Evolutionary conservation across 2,329 filamentous ascomycete species (phyloP).

Genomic region (Arthrobotrys megalospora): DNA sequence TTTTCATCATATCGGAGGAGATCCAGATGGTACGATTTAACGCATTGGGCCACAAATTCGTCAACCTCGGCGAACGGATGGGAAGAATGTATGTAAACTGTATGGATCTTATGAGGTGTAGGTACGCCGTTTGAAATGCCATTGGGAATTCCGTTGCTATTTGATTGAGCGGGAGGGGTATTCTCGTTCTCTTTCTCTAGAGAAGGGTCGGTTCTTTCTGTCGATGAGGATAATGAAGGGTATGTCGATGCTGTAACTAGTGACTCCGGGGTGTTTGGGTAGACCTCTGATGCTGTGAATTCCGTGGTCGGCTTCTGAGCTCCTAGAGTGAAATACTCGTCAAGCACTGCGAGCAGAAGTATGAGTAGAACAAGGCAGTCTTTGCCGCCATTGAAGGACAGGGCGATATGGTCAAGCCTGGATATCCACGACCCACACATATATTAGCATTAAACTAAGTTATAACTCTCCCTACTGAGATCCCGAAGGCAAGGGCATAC

Average conservation of each 20-base stretch:
- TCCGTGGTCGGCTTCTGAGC: constrained; percentile 67
- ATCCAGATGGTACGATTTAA: constrained; percentile 79
- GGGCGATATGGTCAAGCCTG: constrained; percentile 82
- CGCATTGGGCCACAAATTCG: constrained; percentile 80
- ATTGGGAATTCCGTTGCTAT: constrained; percentile 5
- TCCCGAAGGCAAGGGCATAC: constrained; percentile 68
- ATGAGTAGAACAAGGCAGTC: constrained; percentile 95
- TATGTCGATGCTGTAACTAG: constrained; percentile 34
- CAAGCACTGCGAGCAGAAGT: constrained; percentile 80
- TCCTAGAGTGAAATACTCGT: constrained; percentile 66
- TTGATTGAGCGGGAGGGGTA: constrained; percentile 41
- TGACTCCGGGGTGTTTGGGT: constrained; percentile 40
- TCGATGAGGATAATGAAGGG: constrained; percentile 65
- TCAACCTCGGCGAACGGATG: constrained; percentile 91
- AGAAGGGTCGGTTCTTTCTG: constrained; percentile 61
- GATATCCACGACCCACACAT: constrained; percentile 1
- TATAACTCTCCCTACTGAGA: too few relatives aligned
- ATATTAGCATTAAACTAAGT: constrained; percentile 18
- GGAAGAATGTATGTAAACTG: constrained; percentile 88
- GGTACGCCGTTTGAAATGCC: constrained; percentile 66
- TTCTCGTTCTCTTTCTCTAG: constrained; percentile 56
- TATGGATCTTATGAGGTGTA: constrained; percentile 73
- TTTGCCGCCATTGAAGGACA: constrained; percentile 98
- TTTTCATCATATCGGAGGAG: constrained; percentile 81
- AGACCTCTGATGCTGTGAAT: constrained; percentile 47